Evolutionary conservation across 345 rosid genomes (phyloP), one percentile per base, ranked within the genome.

Genomic region (Bruguiera gymnorhiza): DNA sequence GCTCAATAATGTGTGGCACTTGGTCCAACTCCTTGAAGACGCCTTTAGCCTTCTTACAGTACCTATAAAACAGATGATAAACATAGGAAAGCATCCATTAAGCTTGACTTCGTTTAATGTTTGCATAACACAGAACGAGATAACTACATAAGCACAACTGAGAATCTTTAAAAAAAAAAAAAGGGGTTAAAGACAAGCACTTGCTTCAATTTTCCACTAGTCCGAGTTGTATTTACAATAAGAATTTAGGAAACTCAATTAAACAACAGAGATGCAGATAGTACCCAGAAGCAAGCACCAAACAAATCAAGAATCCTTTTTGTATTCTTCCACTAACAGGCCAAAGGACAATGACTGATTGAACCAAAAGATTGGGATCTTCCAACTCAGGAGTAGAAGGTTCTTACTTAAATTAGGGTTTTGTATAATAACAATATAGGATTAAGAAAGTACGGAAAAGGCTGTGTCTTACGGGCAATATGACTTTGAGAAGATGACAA

Each of bases 401-500:
- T 26, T 15, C 10, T 19, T 46, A 24, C 8, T 23, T 34, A 26
- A 0, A n/a, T 39, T 16, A 30, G 26, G 29, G 23, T 11, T 3
- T n/a, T 43, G 37, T 21, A 65, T 55, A 39, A 27, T 21, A n/a
- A 1, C 13, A 62, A 32, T 46, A 27, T 1, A 72, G 34, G 37
- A 54, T 29, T 5, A 21, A 6, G 2, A 3, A 19, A 5, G 27
- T 26, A 26, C 27, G n/a, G 48, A 65, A 63, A 52, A 52, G 34
- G 66, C 51, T 54, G 75, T 54, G 39, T 6, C 63, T 1, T 83
- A 93, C 96, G 98, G 96, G 96, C 98, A 93, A 76, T 93, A 93
- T 58, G 98, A 91, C 68, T 93, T 93, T 81, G 98, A 93, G 92
- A 93, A 93, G 82, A 93, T 88, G 84, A 91, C 91, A 85, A 93